These are phyloP conservation scores for Moricandia arvensis DNA, from an alignment of 345 rosid genomes.

Conservation along the genomic window DNA sequence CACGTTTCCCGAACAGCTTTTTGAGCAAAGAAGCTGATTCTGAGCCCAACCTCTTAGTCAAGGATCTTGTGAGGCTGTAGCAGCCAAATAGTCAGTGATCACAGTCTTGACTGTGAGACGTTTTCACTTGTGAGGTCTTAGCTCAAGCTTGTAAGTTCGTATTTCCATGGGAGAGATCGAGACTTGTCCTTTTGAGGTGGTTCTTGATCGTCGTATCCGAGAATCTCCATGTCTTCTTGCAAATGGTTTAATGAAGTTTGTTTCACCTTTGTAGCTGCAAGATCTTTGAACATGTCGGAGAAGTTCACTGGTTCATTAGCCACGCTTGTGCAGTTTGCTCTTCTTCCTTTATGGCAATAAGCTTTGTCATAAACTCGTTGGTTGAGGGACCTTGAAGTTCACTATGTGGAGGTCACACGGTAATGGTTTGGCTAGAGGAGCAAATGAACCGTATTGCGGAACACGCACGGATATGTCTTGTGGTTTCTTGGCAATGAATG, in stretches of 20 bases:
- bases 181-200: conserved; percentile 49
- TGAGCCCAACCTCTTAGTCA: conserved; percentile 13
- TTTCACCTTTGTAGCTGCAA: conserved; percentile 54
- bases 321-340: conserved; percentile 56
- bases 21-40: conserved; percentile 8
- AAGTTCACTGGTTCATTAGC: conserved; percentile 69
- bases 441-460: conserved; percentile 50
- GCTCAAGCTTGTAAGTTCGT: conserved; percentile 85
- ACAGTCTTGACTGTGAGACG: neutral
- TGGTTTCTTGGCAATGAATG: conserved; percentile 73
- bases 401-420: conserved; percentile 94
- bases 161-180: conserved; percentile 87
- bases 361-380: conserved; percentile 80
- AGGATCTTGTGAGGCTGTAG: conserved; percentile 3
- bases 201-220: conserved; percentile 69
- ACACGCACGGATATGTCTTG: conserved; percentile 59
- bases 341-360: conserved; percentile 61
- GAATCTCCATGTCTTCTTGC: conserved; percentile 70
- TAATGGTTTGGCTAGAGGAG: conserved; percentile 66
- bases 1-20: conserved; percentile 1
- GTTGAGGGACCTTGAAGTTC: conserved; percentile 76
- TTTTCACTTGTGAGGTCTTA: conserved; percentile 48
- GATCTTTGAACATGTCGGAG: conserved; percentile 69
- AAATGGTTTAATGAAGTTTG: conserved; percentile 87
- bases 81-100: conserved; percentile 16